A percentile compares a stretch with the other conserved stretches of the same genome.
These are phyloP conservation scores for Leishmania tropica DNA, from an alignment of 208 protist genomes.

Conservation along the genomic window DNA sequence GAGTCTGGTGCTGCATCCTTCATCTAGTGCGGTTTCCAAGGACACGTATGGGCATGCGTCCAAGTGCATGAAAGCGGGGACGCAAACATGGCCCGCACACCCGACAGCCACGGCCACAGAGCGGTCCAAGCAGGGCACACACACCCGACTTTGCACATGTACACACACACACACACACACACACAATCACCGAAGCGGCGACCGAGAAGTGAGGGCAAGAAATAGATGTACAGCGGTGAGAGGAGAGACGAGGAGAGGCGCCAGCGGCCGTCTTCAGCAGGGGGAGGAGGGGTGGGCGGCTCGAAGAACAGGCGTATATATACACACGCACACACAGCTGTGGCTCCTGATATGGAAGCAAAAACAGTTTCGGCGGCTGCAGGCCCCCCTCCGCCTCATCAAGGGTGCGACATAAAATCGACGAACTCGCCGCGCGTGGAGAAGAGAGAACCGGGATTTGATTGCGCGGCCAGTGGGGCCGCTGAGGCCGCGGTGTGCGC, in stretches of 20 bases:
- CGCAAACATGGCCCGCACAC: not conserved
- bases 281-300: not conserved
- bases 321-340: not conserved
- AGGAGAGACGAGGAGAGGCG: not conserved
- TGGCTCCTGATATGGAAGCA: not conserved
- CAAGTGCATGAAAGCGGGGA: not conserved
- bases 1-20: not conserved
- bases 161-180: not conserved
- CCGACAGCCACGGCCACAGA: not conserved
- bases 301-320: not conserved
- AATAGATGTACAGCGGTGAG: not conserved
- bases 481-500: not conserved
- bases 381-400: not conserved
- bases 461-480: not conserved
- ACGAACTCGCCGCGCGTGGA: constrained; percentile 25
- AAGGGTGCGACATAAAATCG: constrained; percentile 26
- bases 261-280: not conserved
- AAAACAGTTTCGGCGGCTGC: not conserved
- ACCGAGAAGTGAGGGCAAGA: not conserved
- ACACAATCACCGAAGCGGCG: not conserved
- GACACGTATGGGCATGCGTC: not conserved
- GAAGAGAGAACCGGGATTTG: constrained; percentile 4
- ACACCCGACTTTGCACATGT: not conserved
- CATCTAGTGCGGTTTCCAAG: not conserved
- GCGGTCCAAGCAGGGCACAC: not conserved